Evolutionary conservation across 164 flowering plant species (phyloP).

Genomic region (Stephania cephalantha): DNA sequence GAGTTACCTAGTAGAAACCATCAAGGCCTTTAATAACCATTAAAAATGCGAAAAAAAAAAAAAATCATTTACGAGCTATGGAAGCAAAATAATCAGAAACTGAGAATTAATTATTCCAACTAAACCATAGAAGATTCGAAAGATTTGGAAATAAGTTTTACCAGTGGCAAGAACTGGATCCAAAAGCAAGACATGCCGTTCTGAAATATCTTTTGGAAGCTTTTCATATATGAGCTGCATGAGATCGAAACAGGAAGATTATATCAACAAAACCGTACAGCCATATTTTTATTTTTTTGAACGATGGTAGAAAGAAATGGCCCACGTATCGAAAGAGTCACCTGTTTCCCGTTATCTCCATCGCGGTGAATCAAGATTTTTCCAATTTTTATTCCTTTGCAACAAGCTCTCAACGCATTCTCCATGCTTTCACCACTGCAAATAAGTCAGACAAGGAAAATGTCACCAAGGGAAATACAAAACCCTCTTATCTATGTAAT

Average conservation of each 20-base stretch:
- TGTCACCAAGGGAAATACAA: too few species aligned
- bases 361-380: constrained; percentile 94
- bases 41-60: neutral
- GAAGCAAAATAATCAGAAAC: too few species aligned
- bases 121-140: neutral
- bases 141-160: constrained; percentile 17
- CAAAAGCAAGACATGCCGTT: constrained; percentile 86
- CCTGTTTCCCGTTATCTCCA: constrained; percentile 97
- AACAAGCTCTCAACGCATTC: constrained; percentile 95
- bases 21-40: neutral
- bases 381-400: constrained; percentile 98
- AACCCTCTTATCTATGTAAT: too few species aligned
- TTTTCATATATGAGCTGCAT: constrained; percentile 88
- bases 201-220: constrained; percentile 86
- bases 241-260: neutral
- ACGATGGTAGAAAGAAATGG: neutral
- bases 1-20: constrained; percentile 59
- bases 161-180: constrained; percentile 99
- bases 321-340: constrained; percentile 8
- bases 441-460: neutral
- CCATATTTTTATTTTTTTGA: neutral
- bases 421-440: constrained; percentile 99
- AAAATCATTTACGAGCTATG: neutral
- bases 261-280: neutral
- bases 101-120: neutral